Evolutionary conservation across 208 protist genomes (phyloP), one percentile per base, ranked within the genome.

Genomic region (Perkinsela sp.): DNA sequence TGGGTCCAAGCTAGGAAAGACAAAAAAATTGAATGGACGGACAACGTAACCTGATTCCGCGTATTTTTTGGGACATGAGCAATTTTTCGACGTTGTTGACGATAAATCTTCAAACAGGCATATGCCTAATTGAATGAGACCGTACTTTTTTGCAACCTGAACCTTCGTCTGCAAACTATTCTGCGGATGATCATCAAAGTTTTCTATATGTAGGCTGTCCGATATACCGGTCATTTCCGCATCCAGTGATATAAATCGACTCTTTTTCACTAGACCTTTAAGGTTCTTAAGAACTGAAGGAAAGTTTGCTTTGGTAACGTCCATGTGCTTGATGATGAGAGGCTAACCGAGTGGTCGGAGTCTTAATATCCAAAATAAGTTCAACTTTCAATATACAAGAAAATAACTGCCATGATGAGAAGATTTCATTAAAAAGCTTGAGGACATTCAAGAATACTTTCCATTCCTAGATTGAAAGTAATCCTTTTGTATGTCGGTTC

Each of bases 211-310:
- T 57, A n/a, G 13, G 13, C 13, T 57, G 22, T 57, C 40, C 6
- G 40, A 57, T n/a, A 88, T 88, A 16, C 84, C 84, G 28, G 84
- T 88, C 84, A 90, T 88, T 75, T 90, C 84, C 70, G 84, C 82
- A 73, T 90, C 84, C 67, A 90, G 71, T 1, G 84, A 80, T 69
- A 84, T 85, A 70, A 90, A 90, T 57, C 84, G 80, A 66, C 84
- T 88, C 30, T 70, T 80, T 66, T 76, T 28, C 31, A 90, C 69
- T 66, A 87, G 67, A 66, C 78, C 68, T 32, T 77, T 67, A 76
- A 90, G 85, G 70, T 83, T 75, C 48, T 73, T 74, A 67, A 86
- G 75, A 32, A 77, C 74, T 30, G 78, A 77, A 30, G 81, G 75
- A 69, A 90, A 88, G 57, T 68, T 86, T 32, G 77, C 77, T 48